Evolutionary conservation across 305 asterid species (phyloP), one percentile per base, ranked within the genome.

Genomic region (Fraxinus velutina): DNA sequence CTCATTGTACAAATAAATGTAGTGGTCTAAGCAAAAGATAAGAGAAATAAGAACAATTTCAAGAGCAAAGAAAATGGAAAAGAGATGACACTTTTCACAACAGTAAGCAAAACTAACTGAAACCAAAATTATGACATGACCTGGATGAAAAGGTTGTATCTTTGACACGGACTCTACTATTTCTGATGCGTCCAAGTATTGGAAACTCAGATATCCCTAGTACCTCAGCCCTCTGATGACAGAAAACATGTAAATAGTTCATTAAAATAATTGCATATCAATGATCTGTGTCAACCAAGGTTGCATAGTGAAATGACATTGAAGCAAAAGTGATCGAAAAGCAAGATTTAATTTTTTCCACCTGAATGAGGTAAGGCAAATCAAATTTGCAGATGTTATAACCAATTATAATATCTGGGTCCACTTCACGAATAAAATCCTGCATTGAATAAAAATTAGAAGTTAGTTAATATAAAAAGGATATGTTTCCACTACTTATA

Each of bases 351-450:
- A 47, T 6, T 74, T 70, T 70, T 66, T 32, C 52, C 78, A 94
- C 99, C 98, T 95, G 94, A 86, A 96, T 96, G 85, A 96, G 98
- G 88, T 96, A 96, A 36, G 99, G 99, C 84, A 96, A 83, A 90
- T 94, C 99, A 86, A 96, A 96, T 83, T 96, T 96, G 93, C 99
- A 96, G 81, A 96, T 96, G 89, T 96, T 96, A 88, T 96, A 96
- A 76, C 99, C 99, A 89, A 96, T 94, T 83, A 96, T 87, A 80
- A 96, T 93, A 84, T 96, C 99, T 62, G 99, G 99, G 88, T 96
- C 99, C 86, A 94, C 94, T 86, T 96, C 99, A 73, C 96, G 95
- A 62, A 96, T 86, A 52, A 96, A 87, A 82, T 94, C 98, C 99
- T 96, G 92, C 79, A 86, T 74, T 70, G 72, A 83, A 64, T 37